Conservation (phyloP, 257 asterid genomes). For the Scutellaria baicalensis region DNA sequence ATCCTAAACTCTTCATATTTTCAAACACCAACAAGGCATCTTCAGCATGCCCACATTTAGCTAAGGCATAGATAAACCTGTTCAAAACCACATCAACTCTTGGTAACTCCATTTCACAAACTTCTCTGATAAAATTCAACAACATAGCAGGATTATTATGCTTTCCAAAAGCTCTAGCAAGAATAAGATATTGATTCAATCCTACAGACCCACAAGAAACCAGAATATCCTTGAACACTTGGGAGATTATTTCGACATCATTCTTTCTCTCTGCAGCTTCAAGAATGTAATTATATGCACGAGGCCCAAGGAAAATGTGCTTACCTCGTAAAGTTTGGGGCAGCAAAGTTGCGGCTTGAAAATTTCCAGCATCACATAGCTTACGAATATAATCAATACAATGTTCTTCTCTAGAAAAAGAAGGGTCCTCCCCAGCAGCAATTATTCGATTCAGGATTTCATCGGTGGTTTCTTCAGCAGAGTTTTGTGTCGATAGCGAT, state of each 20-base stretch:
- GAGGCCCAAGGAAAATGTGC: slow-evolving; percentile 30
- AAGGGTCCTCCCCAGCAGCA: slow-evolving; percentile 31
- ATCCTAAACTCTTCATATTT: slow-evolving; percentile 37
- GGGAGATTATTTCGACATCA: slow-evolving; percentile 35
- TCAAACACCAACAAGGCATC: slow-evolving; percentile 50
- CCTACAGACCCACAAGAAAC: slow-evolving; percentile 30
- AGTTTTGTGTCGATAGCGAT: slow-evolving; percentile 26
- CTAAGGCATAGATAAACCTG: slow-evolving; percentile 66
- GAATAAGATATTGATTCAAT: slow-evolving; percentile 40
- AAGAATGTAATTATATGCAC: slow-evolving; percentile 44
- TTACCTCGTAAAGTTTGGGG: slow-evolving; percentile 32
- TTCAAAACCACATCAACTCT: slow-evolving; percentile 51
- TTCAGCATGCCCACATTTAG: slow-evolving; percentile 52
- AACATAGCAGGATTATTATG: slow-evolving; percentile 28
- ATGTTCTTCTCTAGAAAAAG: slow-evolving; percentile 36
- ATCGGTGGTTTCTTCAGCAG: slow-evolving; percentile 29
- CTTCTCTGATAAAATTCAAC: slow-evolving; percentile 44
- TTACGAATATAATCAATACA: slow-evolving; percentile 34
- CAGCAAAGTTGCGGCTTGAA: slow-evolving; percentile 43
- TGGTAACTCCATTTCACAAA: slow-evolving; percentile 37
- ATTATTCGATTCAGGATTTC: slow-evolving; percentile 33
- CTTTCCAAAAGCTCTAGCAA: slow-evolving; percentile 57
- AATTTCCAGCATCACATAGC: slow-evolving; percentile 50
- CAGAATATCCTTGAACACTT: slow-evolving; percentile 51
- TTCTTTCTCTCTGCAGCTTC: slow-evolving; percentile 48